Base-by-base conservation (phyloP, 768 basidiomycete species). In the Lactarius quietus region DNA sequence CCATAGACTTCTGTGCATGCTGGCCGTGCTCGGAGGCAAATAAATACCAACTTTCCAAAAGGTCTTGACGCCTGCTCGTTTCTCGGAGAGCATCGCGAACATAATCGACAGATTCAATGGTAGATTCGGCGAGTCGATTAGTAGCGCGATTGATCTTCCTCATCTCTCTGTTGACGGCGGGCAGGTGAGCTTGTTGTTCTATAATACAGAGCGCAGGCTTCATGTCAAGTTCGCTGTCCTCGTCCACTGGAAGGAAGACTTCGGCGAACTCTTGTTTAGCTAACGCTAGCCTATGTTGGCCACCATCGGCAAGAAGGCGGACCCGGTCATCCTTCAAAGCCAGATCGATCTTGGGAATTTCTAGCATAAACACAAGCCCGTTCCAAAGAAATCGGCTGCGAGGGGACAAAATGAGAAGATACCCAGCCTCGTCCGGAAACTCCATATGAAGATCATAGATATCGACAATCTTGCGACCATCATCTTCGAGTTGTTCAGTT, bases 21-120 rank as follows among this genome's bases (percentile, higher is more conserved):
- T 91, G 87, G 1, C 94, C 95, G 73, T 97, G 93, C 70, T 98
- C 94, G 15, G 95, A 94, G n/a, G 95, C 94, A 73, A 97, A 98
- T 31, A 86, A 77, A 72, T 92, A 98, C 94, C 96, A 99, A 73
- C 92, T 95, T 69, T 92, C 92, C 62, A 94, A 80, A 43, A 95
- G 78, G 68, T 97, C 95, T 73, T 95, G 95, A 62, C 86, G 86
- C 43, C 84, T 87, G 38, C 78, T 77, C 1, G 85, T 80, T 51
- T 82, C 79, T 35, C 79, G 79, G 60, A 94, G 78, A 3, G 89
- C 85, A 41, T 78, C 82, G 36, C 89, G 87, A 23, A 98, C 93
- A 65, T 91, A 84, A 65, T 95, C 88, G 9, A 96, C 92, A 0
- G 97, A 96, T 68, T 92, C 88, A 41, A 97, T 88, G 70, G 98